Percentiles rank a stretch among this genome's conserved stretches.
These are phyloP conservation scores for Pontederia paniculata DNA, from an alignment of 176 grass and related monocot genomes.

Conservation along the genomic window DNA sequence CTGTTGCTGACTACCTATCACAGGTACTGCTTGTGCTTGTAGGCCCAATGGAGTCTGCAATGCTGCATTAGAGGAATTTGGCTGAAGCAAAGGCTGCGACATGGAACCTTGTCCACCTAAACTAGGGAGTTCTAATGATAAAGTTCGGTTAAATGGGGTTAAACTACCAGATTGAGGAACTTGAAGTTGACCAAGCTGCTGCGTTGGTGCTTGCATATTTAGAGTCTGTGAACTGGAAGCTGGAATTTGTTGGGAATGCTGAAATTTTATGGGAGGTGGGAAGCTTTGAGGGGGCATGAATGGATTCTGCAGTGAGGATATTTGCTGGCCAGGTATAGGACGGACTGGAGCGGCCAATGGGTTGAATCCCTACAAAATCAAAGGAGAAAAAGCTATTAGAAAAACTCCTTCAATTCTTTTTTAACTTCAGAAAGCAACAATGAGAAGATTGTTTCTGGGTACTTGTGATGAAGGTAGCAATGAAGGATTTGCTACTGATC, in stretches of 20 bases:
- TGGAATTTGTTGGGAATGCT: constrained; percentile 44
- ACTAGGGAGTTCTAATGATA: constrained; percentile 53
- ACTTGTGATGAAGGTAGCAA: constrained; percentile 56
- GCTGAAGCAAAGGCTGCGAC: constrained; percentile 51
- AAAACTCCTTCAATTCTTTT: constrained; percentile 3
- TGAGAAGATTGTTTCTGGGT: neutral
- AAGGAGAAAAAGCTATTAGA: constrained; percentile 21
- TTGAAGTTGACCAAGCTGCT: constrained; percentile 52
- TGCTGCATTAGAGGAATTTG: constrained; percentile 41
- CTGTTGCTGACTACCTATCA: constrained; percentile 43
- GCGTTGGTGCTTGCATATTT: constrained; percentile 23
- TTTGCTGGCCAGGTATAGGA: constrained; percentile 51
- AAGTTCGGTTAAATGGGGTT: constrained; percentile 54
- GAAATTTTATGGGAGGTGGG: constrained; percentile 34
- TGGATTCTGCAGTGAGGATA: constrained; percentile 55
- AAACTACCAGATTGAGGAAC: constrained; percentile 40
- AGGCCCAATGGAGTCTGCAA: constrained; percentile 44
- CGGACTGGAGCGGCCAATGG: constrained; percentile 41
- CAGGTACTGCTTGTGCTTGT: constrained; percentile 51
- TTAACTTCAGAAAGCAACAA: too few relatives aligned
- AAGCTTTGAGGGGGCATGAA: constrained; percentile 37
- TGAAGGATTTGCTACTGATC: constrained; percentile 43
- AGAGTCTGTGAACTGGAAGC: constrained; percentile 18
- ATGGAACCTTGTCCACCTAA: constrained; percentile 26
- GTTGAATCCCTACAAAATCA: constrained; percentile 51